Base-by-base conservation (phyloP, 768 basidiomycete species). In the Suillus placidus region DNA sequence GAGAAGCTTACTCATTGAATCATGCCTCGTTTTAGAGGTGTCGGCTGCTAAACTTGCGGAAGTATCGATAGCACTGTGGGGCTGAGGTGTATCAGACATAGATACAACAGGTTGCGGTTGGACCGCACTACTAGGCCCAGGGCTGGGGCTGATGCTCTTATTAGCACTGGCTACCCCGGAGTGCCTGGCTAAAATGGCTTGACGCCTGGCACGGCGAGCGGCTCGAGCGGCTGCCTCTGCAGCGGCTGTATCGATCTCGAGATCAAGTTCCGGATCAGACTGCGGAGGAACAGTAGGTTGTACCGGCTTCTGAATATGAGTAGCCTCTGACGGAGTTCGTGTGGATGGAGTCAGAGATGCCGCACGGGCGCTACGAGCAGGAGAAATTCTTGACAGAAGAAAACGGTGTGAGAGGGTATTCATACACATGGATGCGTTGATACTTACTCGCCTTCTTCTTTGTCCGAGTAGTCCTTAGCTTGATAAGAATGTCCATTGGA, bases 391-490 rank as follows among this genome's bases (percentile, higher is more conserved):
- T 32, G 43, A 42, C 23, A 65, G 49, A 64, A 40, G 47, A 65
- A 70, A 23, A 40, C 2, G 6, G 4, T 34, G 54, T 77, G 49
- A 71, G 61, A 61, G 40, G 58, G 16, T 14, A 20, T n/a, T 32
- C 35, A 13, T 63, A 30, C 45, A 62, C 16, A 23, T 30, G 42
- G 62, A 61, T 54, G 9, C 43, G 61, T 56, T 30, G 12, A 52
- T 45, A 95, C 95, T 91, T 79, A 96, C 94, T 97, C 95, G 83
- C 92, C 94, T 84, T 96, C 95, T 80, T 95, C 92, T 75, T 79
- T 90, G 69, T 93, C 92, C 14, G 87, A 85, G 61, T 85, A 84
- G 14, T 76, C 69, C 57, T 66, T 73, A 6, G 66, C 66, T 8
- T 64, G 73, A 13, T 45, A 49, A 49, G 52, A 69, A 62, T 66